phyloP scores from a whole-genome alignment of 345 rosid genomes.

The Citrus sinensis region DNA sequence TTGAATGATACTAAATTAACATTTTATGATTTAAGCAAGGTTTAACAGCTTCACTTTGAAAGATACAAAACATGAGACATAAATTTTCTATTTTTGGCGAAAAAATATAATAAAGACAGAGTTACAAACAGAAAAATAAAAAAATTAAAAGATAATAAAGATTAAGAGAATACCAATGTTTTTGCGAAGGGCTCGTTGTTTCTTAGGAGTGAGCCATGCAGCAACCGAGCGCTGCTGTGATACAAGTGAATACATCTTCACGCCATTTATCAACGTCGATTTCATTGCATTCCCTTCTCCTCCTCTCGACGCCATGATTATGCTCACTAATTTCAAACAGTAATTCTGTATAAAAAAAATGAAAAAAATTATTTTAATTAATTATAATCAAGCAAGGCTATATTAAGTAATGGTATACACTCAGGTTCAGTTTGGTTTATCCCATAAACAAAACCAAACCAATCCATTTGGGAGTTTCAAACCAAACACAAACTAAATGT shows the following conservation, averaged over 20 bases:
- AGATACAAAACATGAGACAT: not conserved
- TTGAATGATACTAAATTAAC: not conserved
- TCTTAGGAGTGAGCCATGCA: slow-evolving; percentile 71
- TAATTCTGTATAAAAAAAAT: not conserved
- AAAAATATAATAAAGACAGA: not conserved
- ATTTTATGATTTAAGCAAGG: not conserved
- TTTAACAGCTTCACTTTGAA: not conserved
- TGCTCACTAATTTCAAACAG: not conserved
- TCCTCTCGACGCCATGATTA: slow-evolving; percentile 10
- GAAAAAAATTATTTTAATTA: no score
- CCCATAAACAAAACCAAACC: no score
- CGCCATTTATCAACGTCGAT: slow-evolving; percentile 77
- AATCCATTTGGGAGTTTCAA: no score
- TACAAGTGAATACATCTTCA: slow-evolving; percentile 64
- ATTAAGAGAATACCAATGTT: slow-evolving; percentile 33
- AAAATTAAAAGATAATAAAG: not conserved
- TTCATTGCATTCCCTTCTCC: slow-evolving; percentile 58
- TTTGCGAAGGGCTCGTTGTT: slow-evolving; percentile 74
- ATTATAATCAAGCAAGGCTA: no score
- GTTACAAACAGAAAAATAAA: not conserved
- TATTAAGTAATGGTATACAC: no score
- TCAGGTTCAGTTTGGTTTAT: no score
- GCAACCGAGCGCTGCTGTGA: slow-evolving; percentile 63
- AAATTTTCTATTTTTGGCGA: not conserved
- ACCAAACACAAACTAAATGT: no score